Percentiles rank a stretch among this genome's conserved stretches.
Evolutionary conservation across 768 basidiomycete genomes (phyloP).

Genomic region (Phaeotremella fagi): DNA sequence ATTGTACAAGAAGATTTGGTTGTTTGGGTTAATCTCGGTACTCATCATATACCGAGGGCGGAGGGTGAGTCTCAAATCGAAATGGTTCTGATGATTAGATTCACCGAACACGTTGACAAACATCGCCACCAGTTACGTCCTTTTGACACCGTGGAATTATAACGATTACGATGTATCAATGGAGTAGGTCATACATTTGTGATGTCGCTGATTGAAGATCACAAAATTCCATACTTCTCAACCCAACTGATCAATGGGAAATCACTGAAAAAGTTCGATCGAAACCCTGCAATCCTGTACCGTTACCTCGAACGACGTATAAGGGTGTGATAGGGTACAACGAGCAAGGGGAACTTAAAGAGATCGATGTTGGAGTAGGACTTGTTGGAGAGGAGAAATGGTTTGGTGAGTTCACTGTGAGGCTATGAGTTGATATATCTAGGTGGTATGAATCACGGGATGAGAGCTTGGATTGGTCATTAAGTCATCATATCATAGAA

Average conservation of each 20-base stretch:
- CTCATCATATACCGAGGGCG: constrained; percentile 63
- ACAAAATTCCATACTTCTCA: constrained; percentile 8
- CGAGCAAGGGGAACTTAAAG: constrained; percentile 1
- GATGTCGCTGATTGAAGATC: neutral
- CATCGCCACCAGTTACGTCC: constrained; percentile 49
- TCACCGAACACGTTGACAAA: constrained; percentile 23
- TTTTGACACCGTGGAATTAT: constrained; percentile 62
- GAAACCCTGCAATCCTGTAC: neutral
- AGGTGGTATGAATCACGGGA: neutral
- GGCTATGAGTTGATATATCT: neutral
- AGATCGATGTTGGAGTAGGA: neutral
- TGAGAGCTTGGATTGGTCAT: neutral
- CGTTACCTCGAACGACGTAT: neutral
- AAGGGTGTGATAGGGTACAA: neutral
- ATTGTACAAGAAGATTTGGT: constrained; percentile 64
- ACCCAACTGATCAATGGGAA: constrained; percentile 7
- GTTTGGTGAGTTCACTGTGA: neutral
- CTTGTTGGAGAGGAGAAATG: neutral
- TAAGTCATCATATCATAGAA: neutral
- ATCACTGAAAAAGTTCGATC: neutral
- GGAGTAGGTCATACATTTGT: constrained; percentile 49
- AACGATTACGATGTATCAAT: constrained; percentile 62
- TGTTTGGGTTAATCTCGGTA: constrained; percentile 64
- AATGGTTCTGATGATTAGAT: constrained; percentile 38
- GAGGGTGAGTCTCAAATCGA: constrained; percentile 45